Base-by-base conservation (phyloP, 2,329 filamentous ascomycete genomes). In the Monosporascus sp. region DNA sequence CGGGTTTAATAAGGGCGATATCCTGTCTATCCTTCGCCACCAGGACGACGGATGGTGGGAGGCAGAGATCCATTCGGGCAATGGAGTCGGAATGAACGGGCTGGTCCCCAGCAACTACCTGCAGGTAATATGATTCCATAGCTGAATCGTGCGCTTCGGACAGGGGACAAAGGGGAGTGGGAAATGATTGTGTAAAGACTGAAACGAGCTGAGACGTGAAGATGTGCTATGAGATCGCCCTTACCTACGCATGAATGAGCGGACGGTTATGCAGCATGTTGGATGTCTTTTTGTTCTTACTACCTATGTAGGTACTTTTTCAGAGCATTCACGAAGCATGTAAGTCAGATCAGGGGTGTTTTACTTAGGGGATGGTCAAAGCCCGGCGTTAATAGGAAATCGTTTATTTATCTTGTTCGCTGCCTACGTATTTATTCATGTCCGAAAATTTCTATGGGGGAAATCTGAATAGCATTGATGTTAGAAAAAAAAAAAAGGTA, bases 11-110 rank as follows among this genome's bases (percentile, higher is more conserved):
- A 99, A 99, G 75, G 92, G 92, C 48, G 95, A 99, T 67, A 85
- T 93, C 55, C 78, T 99, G 16, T 91, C 93, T 2, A 86, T 99
- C 16, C 77, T 97, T 47, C 82, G 92, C 56, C 84, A 96, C 65
- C 94, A 99, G 73, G 94, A 99, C 69, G 94, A 99, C 67, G 94
- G 94, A 20, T 99, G 94, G 94, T 99, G 95, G 94, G 94, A 99
- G 75, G 95, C 95, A 14, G 93, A 97, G 71, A 84, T 97, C 41
- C 89, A 92, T 46, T 86, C 86, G 24, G 79, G 80, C 58, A 81
- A 78, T 54, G 71, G 69, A n/a, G 63, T 52, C 58, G 83, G 80
- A 49, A 78, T 73, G 49, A 68, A 79, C 54, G 84, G 84, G 56
- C 75, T 87, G 65, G 84, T 87, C 59, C 84, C 84, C 59, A 87